Evolutionary conservation across 495 filamentous ascomycete species (phyloP).

Genomic region (Parachaetomium inaequale): DNA sequence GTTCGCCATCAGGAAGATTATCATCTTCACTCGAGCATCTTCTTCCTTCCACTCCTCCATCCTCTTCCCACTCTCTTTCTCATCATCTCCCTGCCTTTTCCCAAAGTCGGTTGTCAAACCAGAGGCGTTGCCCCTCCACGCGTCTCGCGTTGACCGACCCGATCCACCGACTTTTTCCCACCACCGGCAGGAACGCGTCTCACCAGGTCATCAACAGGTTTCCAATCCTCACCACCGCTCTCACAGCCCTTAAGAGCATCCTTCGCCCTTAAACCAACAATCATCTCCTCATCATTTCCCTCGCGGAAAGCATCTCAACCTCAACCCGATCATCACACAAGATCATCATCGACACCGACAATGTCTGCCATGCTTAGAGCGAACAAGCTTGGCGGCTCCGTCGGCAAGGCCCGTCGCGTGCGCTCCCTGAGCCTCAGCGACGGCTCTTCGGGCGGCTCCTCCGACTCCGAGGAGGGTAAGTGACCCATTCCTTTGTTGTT

Average conservation of each 20-base stretch:
- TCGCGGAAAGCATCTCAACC: not conserved
- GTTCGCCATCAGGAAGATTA: not conserved
- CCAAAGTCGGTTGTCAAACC: not conserved
- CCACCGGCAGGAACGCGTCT: not conserved
- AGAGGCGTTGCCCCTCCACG: not conserved
- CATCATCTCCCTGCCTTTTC: not conserved
- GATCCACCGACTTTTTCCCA: not conserved
- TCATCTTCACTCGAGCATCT: not conserved
- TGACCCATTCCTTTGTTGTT: not conserved
- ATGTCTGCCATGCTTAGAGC: conserved; percentile 15
- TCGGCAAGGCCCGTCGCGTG: not conserved
- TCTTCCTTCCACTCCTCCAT: not conserved
- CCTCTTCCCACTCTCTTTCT: not conserved
- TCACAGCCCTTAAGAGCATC: not conserved
- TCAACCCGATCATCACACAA: not conserved
- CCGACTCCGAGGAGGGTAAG: conserved; percentile 6
- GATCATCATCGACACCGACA: not conserved
- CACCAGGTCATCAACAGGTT: not conserved
- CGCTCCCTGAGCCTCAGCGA: conserved; percentile 11
- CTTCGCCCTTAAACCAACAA: not conserved
- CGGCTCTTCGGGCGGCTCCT: not conserved
- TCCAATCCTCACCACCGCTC: not conserved
- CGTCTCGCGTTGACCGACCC: not conserved
- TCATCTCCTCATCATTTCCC: not conserved
- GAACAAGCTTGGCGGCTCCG: not conserved